Evolutionary conservation across 805 yeast species (phyloP).

Genomic region (Grigorovia jiainica): DNA sequence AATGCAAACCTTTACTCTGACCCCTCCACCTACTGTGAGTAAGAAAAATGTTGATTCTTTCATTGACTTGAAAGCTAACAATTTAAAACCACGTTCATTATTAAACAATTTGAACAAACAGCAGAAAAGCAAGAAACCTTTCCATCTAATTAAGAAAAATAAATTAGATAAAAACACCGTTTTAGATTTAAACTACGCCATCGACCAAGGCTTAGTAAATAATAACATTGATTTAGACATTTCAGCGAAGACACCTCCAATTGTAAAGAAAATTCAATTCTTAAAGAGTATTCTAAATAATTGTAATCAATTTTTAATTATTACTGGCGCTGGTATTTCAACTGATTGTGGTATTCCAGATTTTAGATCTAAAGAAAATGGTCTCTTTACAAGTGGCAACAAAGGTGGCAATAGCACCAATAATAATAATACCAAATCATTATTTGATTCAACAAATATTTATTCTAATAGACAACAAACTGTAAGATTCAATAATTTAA

Average conservation of each 20-base stretch:
- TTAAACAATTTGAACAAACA: constrained; percentile 9
- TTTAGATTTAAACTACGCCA: constrained; percentile 27
- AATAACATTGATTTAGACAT: not conserved
- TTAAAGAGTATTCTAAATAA: constrained; percentile 43
- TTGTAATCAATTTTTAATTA: constrained; percentile 50
- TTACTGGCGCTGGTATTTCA: constrained; percentile 87
- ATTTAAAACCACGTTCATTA: constrained; percentile 14
- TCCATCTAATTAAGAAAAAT: constrained; percentile 16
- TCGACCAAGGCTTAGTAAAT: not conserved
- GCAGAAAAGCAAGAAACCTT: not conserved
- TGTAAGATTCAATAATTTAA: constrained; percentile 62
- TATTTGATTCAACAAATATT: constrained; percentile 66
- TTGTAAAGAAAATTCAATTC: constrained; percentile 32
- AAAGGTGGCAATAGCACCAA: too few species aligned
- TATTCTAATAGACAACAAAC: constrained; percentile 56
- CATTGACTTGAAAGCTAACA: too few species aligned
- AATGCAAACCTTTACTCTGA: constrained; percentile 1
- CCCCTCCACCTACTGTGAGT: constrained; percentile 13
- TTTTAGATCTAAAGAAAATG: constrained; percentile 69
- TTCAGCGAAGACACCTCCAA: not conserved
- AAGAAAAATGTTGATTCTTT: not conserved
- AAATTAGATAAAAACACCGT: constrained; percentile 41
- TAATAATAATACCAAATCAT: constrained; percentile 46
- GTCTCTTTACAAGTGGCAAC: constrained; percentile 60
- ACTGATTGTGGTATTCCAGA: constrained; percentile 90